phyloP scores from a whole-genome alignment of 139 green algal species.

The Coelastrella sp. region DNA sequence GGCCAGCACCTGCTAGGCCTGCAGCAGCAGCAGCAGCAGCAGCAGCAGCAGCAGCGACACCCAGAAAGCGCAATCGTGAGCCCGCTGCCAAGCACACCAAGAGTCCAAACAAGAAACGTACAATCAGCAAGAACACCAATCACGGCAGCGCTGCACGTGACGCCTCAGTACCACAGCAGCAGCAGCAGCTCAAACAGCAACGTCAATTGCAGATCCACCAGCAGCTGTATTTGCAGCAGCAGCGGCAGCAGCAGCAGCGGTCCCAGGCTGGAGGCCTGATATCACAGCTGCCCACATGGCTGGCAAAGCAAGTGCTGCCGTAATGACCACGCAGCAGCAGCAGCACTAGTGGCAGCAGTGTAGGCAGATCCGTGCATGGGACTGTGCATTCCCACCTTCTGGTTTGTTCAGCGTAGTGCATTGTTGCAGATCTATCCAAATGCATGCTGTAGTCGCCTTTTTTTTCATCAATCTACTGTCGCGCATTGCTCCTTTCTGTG shows the following conservation, averaged over 20 bases:
- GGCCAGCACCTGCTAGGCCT: neutral
- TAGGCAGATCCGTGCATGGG: too few species aligned
- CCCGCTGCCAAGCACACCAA: too few species aligned
- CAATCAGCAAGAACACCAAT: neutral
- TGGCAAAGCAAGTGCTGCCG: slow-evolving; percentile 1
- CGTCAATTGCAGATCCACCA: neutral
- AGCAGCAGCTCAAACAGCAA: neutral
- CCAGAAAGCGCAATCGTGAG: neutral
- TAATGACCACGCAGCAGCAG: neutral
- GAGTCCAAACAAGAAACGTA: too few species aligned
- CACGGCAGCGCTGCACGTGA: neutral
- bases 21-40: neutral
- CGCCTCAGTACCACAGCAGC: neutral
- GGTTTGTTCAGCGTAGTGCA: too few species aligned
- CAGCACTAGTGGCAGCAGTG: neutral
- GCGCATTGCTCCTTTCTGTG: too few species aligned
- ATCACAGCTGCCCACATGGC: slow-evolving; percentile 8
- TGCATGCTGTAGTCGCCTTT: too few species aligned
- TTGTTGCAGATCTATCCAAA: too few species aligned
- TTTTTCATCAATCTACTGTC: too few species aligned
- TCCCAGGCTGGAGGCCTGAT: neutral
- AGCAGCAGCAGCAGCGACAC: slow-evolving; percentile 13
- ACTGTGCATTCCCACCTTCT: too few species aligned
- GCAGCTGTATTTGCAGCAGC: slow-evolving; percentile 8
- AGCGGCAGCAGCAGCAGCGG: slow-evolving; percentile 4